phyloP scores from a whole-genome alignment of 1,284 basidiomycete species.

The Laetiporus sulphureus region DNA sequence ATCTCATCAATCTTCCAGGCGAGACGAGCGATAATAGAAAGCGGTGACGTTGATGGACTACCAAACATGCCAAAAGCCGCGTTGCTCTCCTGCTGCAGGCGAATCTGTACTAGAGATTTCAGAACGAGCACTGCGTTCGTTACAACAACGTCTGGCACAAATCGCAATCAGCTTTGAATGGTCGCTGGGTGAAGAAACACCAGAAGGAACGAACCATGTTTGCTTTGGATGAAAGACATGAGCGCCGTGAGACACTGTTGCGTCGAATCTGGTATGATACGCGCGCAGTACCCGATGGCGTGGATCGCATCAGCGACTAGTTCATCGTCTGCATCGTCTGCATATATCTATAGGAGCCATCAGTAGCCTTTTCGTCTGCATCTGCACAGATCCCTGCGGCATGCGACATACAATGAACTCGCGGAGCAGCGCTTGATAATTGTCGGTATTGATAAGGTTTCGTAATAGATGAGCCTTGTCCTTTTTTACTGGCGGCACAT shows the following conservation, averaged over 20 bases:
- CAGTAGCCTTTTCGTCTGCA: not conserved
- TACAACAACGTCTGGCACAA: conserved; percentile 55
- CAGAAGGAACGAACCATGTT: conserved; percentile 45
- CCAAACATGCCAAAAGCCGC: conserved; percentile 10
- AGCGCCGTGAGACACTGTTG: conserved; percentile 70
- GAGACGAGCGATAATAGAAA: conserved; percentile 68
- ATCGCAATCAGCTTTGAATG: not conserved
- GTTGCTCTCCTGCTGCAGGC: conserved; percentile 34
- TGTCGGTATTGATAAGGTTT: conserved; percentile 57
- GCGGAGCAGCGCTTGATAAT: conserved; percentile 61
- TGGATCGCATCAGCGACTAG: conserved; percentile 69
- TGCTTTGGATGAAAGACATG: conserved; percentile 72
- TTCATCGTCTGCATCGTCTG: conserved; percentile 62
- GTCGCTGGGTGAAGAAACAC: not conserved
- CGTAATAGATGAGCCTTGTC: conserved; percentile 72
- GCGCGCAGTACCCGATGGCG: conserved; percentile 75
- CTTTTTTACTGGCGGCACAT: conserved; percentile 57
- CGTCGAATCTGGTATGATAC: conserved; percentile 57
- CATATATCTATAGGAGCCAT: conserved; percentile 52
- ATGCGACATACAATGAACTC: conserved; percentile 69
- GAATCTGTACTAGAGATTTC: conserved; percentile 74
- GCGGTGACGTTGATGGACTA: conserved; percentile 36
- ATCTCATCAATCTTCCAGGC: conserved; percentile 75
- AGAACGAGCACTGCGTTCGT: conserved; percentile 78
- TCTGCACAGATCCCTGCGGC: not conserved